A percentile compares a stretch with the other conserved stretches of the same genome.
These are phyloP conservation scores for Casaregolazyma lundiana DNA, from an alignment of 1,139 yeast species.

Conservation along the genomic window DNA sequence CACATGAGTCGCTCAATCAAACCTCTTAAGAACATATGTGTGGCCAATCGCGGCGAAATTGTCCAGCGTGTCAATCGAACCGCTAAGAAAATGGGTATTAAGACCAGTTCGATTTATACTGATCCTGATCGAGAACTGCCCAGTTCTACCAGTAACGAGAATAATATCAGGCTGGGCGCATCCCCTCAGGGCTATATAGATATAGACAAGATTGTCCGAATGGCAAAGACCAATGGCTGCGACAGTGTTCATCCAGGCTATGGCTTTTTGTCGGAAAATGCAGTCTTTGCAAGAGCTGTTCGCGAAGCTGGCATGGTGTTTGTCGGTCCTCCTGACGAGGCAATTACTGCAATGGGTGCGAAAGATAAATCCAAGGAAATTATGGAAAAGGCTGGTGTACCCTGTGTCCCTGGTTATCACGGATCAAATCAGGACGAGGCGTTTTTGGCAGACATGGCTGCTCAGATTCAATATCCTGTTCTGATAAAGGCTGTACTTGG, in stretches of 20 bases:
- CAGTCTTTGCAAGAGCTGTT: constrained; percentile 40
- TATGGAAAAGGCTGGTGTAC: constrained; percentile 38
- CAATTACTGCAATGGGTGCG: constrained; percentile 36
- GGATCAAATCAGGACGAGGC: constrained; percentile 35
- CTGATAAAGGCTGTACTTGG: constrained; percentile 50
- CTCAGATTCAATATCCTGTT: constrained; percentile 43
- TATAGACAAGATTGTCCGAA: constrained; percentile 38
- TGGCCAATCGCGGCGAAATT: constrained; percentile 48
- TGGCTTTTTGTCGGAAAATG: constrained; percentile 41
- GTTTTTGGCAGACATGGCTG: constrained; percentile 34
- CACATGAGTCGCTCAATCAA: constrained; percentile 15
- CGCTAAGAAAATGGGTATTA: constrained; percentile 38
- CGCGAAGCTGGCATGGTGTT: constrained; percentile 38
- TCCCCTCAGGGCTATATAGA: constrained; percentile 44
- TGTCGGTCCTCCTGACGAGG: constrained; percentile 43
- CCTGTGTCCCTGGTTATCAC: constrained; percentile 47
- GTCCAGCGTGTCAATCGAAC: constrained; percentile 42
- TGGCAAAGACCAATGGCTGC: constrained; percentile 38
- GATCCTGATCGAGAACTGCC: constrained; percentile 42
- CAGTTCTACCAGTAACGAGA: constrained; percentile 38
- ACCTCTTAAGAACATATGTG: constrained; percentile 35
- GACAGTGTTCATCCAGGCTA: constrained; percentile 47
- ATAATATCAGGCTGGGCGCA: constrained; percentile 37
- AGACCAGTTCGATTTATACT: constrained; percentile 41
- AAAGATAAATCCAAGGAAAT: constrained; percentile 34